Conservation (phyloP, 345 rosid genomes). For the Hibiscus syriacus region DNA sequence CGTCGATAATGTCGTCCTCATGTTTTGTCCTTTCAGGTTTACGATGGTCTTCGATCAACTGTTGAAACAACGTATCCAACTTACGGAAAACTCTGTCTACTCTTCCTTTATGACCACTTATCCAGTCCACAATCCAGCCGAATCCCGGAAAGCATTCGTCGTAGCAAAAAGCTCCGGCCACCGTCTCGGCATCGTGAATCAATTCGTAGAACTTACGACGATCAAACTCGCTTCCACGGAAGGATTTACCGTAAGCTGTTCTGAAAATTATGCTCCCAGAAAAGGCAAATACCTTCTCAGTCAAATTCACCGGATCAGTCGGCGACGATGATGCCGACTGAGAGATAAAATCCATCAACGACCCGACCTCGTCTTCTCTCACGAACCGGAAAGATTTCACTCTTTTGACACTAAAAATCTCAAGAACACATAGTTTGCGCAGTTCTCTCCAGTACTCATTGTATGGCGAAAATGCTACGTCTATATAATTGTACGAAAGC, state of each 20-base stretch:
- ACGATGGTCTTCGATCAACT: constrained; percentile 32
- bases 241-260: constrained; percentile 24
- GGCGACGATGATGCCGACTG: constrained; percentile 14
- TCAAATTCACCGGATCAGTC: constrained; percentile 15
- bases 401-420: constrained; percentile 27
- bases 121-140: constrained; percentile 31
- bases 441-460: constrained; percentile 20
- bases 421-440: constrained; percentile 23
- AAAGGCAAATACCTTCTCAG: constrained; percentile 13
- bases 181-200: constrained; percentile 15
- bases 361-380: constrained; percentile 29
- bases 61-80: constrained; percentile 29
- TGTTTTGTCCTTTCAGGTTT: constrained; percentile 15
- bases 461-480: constrained; percentile 33
- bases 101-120: constrained; percentile 24
- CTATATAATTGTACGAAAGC: constrained; percentile 27
- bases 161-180: constrained; percentile 25
- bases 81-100: constrained; percentile 25
- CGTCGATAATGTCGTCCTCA: constrained; percentile 39
- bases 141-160: constrained; percentile 26
- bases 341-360: constrained; percentile 16
- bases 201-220: constrained; percentile 18
- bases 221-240: constrained; percentile 26
- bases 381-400: constrained; percentile 25
- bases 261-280: constrained; percentile 19